A percentile compares a stretch with the other conserved stretches of the same genome.
Conservation (phyloP, 2,329 filamentous ascomycete genomes). For the Fusarium ramigenum region DNA sequence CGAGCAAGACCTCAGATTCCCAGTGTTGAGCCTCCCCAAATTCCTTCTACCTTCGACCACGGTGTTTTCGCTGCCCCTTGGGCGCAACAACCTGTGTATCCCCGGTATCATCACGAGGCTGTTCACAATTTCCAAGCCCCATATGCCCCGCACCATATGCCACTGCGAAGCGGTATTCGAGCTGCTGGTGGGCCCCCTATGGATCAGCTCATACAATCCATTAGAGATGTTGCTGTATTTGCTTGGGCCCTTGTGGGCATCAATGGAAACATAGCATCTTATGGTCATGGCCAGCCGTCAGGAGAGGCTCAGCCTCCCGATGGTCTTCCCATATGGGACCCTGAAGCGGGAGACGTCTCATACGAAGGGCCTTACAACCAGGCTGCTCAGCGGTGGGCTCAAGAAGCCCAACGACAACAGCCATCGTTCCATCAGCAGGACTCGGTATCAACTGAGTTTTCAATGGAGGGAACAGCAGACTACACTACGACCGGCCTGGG, state of each 20-base stretch:
- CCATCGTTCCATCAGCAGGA: not conserved
- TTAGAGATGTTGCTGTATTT: constrained; percentile 87
- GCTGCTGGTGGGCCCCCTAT: constrained; percentile 62
- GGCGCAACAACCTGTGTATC: constrained; percentile 72
- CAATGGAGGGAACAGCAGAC: not conserved
- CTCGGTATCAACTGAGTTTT: not conserved
- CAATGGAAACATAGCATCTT: constrained; percentile 76
- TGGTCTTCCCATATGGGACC: constrained; percentile 44
- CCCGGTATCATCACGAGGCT: constrained; percentile 52
- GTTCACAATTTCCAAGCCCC: constrained; percentile 42
- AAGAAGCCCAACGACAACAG: constrained; percentile 10
- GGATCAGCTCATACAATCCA: constrained; percentile 78
- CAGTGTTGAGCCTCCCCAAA: constrained; percentile 58
- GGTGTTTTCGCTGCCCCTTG: constrained; percentile 84
- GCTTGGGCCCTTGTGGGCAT: constrained; percentile 86
- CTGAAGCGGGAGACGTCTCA: constrained; percentile 18
- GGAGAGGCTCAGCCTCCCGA: constrained; percentile 68
- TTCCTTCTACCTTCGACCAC: constrained; percentile 60
- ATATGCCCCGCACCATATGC: constrained; percentile 56
- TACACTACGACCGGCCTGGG: not conserved
- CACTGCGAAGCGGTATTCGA: constrained; percentile 55
- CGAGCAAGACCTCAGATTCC: constrained; percentile 77
- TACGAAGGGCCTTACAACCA: constrained; percentile 41
- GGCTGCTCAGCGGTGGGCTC: constrained; percentile 36
- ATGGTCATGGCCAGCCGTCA: constrained; percentile 67